Conservation (phyloP, 2,329 filamentous ascomycete genomes). For the Arachnomyces sp. region DNA sequence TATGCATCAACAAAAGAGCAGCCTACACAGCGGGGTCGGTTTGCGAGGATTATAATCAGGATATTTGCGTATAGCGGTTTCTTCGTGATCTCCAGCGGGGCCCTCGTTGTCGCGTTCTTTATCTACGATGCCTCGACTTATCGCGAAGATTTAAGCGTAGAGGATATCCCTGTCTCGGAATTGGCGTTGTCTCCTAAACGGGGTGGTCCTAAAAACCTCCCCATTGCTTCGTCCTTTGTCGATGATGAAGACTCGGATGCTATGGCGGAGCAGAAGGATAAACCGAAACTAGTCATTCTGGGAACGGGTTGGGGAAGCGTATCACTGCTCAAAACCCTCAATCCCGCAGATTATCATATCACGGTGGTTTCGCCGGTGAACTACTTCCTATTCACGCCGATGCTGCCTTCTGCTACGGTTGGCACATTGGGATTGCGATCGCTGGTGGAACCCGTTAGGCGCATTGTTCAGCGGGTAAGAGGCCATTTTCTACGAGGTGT, state of each 20-base stretch:
- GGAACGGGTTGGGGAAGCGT: conserved; percentile 95
- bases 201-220: conserved; percentile 91
- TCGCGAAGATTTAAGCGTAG: conserved; percentile 56
- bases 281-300: conserved; percentile 85
- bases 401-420: conserved; percentile 94
- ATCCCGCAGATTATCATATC: conserved; percentile 88
- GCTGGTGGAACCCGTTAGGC: conserved; percentile 83
- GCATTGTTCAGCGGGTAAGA: conserved; percentile 67
- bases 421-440: conserved; percentile 88
- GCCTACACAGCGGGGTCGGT: conserved; percentile 14
- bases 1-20: conserved; percentile 26
- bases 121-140: conserved; percentile 91
- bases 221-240: conserved; percentile 78
- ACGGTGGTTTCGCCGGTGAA: conserved; percentile 92
- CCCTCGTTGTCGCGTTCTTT: conserved; percentile 75
- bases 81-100: conserved; percentile 62
- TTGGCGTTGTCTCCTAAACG: conserved; percentile 70
- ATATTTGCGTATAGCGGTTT: conserved; percentile 66
- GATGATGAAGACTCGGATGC: conserved; percentile 77
- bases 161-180: conserved; percentile 76
- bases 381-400: conserved; percentile 96
- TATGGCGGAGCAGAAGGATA: conserved; percentile 67
- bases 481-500: conserved; percentile 86
- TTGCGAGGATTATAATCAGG: conserved; percentile 55
- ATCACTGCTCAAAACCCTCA: conserved; percentile 79